A percentile compares a stretch with the other conserved stretches of the same genome.
phyloP scores from a whole-genome alignment of 371 early-diverging fungal species.

The Mortierella sp. region DNA sequence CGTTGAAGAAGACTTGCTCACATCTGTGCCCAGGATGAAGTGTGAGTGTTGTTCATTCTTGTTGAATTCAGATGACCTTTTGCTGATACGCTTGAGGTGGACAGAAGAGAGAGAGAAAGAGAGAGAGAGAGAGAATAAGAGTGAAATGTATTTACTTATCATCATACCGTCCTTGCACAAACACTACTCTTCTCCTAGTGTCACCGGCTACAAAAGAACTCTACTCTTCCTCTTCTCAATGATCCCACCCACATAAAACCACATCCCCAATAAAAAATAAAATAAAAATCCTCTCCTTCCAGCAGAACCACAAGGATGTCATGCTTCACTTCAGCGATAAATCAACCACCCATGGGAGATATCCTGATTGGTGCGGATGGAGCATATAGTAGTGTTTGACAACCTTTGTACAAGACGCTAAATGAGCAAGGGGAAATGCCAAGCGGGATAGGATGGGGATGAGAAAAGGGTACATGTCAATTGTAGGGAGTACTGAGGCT shows the following conservation, averaged over 20 bases:
- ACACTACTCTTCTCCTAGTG: background rate
- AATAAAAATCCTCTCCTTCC: slow-evolving; percentile 11
- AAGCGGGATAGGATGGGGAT: slow-evolving; percentile 13
- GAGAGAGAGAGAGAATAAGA: no score
- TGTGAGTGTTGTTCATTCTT: background rate
- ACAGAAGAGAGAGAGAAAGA: no score
- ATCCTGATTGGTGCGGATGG: slow-evolving; percentile 26
- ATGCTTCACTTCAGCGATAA: slow-evolving; percentile 27
- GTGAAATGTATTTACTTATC: background rate
- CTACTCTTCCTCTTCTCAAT: slow-evolving; percentile 19
- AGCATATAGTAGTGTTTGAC: slow-evolving; percentile 10
- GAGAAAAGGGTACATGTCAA: background rate
- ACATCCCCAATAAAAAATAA: background rate
- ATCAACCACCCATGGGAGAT: slow-evolving; percentile 25
- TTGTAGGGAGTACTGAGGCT: slow-evolving; percentile 19
- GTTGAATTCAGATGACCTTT: no score
- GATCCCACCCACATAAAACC: slow-evolving; percentile 17
- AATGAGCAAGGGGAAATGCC: slow-evolving; percentile 9
- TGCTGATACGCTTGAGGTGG: no score
- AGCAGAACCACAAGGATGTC: slow-evolving; percentile 16
- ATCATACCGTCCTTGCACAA: no score
- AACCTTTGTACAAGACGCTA: slow-evolving; percentile 15
- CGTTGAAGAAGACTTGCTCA: no score
- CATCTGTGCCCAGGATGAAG: background rate
- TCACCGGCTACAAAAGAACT: no score